These are phyloP conservation scores for Nicotiana obtusifolia DNA, from an alignment of 257 asterid genomes.

Conservation along the genomic window DNA sequence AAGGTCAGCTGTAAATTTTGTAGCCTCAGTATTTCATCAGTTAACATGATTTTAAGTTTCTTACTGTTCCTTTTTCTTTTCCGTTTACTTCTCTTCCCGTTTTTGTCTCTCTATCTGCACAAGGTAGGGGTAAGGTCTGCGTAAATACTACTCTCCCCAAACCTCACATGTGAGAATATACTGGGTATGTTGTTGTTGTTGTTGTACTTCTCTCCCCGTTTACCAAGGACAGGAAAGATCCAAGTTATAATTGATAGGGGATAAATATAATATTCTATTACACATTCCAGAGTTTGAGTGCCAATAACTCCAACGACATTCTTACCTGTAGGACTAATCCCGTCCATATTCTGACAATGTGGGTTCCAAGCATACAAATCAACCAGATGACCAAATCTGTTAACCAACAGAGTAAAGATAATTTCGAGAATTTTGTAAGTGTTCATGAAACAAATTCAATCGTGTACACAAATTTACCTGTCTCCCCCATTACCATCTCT, in stretches of 20 bases:
- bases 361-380: conserved; percentile 84
- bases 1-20: background rate
- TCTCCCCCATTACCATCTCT: conserved; percentile 47
- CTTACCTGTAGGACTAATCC: conserved; percentile 55
- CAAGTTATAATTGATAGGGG: background rate
- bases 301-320: background rate
- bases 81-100: no score
- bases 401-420: conserved; percentile 9
- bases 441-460: background rate
- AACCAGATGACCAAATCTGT: conserved; percentile 60
- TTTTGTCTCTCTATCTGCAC: no score
- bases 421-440: background rate
- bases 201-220: background rate
- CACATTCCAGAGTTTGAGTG: background rate
- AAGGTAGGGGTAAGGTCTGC: no score
- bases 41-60: background rate
- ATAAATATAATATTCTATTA: no score
- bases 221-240: background rate
- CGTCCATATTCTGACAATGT: conserved; percentile 59
- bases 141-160: no score
- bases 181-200: no score
- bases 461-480: conserved; percentile 29
- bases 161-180: no score
- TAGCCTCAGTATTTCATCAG: background rate
- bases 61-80: background rate